Percentiles rank a stretch among this genome's conserved stretches.
Evolutionary conservation across 179 eudicot species (phyloP).

Genomic region (Heliamphora pulchella): DNA sequence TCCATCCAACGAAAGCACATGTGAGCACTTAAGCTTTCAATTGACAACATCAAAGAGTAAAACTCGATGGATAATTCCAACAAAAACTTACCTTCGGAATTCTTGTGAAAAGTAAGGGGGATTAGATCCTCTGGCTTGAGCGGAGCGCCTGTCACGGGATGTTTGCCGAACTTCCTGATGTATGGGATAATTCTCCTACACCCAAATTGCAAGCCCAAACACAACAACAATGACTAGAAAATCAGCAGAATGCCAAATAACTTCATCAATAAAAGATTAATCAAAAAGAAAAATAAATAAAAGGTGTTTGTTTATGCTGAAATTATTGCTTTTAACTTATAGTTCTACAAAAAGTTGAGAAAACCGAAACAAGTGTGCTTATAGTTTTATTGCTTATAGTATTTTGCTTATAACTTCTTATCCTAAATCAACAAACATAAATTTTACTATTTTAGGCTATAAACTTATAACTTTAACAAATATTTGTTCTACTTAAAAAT

Average conservation of each 20-base stretch:
- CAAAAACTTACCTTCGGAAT: conserved; percentile 54
- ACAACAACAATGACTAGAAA: conserved; percentile 6
- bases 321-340: too few relatives aligned
- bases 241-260: neutral
- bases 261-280: neutral
- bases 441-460: too few relatives aligned
- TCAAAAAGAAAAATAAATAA: neutral
- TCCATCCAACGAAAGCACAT: neutral
- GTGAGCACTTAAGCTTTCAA: neutral
- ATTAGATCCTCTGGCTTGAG: conserved; percentile 72
- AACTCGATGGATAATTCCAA: too few relatives aligned
- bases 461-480: too few relatives aligned
- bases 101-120: conserved; percentile 81
- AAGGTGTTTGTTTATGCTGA: too few relatives aligned
- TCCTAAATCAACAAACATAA: too few relatives aligned
- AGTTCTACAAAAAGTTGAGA: too few relatives aligned
- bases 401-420: too few relatives aligned
- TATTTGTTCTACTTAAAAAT: too few relatives aligned
- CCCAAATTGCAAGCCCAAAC: conserved; percentile 10
- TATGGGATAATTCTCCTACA: conserved; percentile 80
- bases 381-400: too few relatives aligned
- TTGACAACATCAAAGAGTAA: neutral
- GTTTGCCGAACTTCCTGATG: conserved; percentile 68
- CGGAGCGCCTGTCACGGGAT: conserved; percentile 83
- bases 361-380: too few relatives aligned